Conservation (phyloP, 345 rosid genomes). For the Theobroma cacao region DNA sequence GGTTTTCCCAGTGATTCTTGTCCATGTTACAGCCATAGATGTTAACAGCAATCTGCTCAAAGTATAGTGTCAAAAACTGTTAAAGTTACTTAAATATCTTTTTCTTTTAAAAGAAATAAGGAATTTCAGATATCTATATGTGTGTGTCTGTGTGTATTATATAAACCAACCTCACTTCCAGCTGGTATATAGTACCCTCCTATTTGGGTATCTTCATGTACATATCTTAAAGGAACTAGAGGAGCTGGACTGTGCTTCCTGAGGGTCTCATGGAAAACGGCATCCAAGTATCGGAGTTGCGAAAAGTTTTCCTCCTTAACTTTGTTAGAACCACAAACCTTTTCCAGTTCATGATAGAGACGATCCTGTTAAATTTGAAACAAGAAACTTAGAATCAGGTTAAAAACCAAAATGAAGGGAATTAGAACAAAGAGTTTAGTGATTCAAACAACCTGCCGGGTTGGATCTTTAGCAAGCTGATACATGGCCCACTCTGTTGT, state of each 20-base stretch:
- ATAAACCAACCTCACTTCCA: slow-evolving; percentile 58
- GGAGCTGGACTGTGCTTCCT: slow-evolving; percentile 81
- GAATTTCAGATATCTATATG: neutral
- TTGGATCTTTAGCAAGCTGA: slow-evolving; percentile 72
- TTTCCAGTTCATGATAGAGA: slow-evolving; percentile 44
- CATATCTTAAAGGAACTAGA: slow-evolving; percentile 64
- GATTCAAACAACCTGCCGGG: slow-evolving; percentile 44
- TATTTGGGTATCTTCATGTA: slow-evolving; percentile 69
- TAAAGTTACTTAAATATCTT: neutral
- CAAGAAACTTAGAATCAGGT: neutral
- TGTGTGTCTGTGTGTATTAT: too few species aligned
- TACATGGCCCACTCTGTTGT: slow-evolving; percentile 89
- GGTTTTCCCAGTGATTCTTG: slow-evolving; percentile 63
- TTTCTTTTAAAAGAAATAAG: neutral
- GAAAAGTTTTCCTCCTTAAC: slow-evolving; percentile 62
- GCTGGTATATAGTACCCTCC: slow-evolving; percentile 75
- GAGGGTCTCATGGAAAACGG: slow-evolving; percentile 79
- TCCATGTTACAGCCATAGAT: slow-evolving; percentile 92
- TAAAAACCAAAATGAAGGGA: neutral
- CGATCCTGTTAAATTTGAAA: slow-evolving; percentile 33
- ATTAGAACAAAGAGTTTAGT: neutral
- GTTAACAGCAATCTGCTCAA: slow-evolving; percentile 75
- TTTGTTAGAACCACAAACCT: slow-evolving; percentile 51
- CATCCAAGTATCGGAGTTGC: slow-evolving; percentile 55
- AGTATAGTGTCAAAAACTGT: neutral